Conservation (phyloP, 2,329 filamentous ascomycete species). For the Samsoniella hepiali region DNA sequence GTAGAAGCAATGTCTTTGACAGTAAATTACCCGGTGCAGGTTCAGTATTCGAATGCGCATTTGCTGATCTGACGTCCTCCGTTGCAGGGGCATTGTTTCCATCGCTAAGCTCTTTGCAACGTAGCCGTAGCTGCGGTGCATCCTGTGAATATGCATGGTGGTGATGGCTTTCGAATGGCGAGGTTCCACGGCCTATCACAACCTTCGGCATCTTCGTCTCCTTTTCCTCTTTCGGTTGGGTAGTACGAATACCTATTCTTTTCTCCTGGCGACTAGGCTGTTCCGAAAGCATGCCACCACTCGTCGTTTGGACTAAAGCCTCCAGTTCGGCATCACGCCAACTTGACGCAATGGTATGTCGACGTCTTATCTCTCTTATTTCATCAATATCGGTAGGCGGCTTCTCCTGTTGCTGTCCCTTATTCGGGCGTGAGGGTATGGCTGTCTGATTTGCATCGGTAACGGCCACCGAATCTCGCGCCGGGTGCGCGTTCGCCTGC, state of each 20-base stretch:
- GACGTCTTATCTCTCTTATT: not conserved
- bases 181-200: not conserved
- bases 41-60: not conserved
- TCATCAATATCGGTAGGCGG: not conserved
- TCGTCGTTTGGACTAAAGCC: not conserved
- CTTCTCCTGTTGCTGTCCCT: not conserved
- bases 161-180: not conserved
- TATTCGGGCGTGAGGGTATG: not conserved
- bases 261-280: not conserved
- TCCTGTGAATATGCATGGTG: not conserved
- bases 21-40: not conserved
- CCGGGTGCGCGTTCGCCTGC: not conserved
- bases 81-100: no score
- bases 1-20: not conserved
- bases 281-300: not conserved
- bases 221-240: no score
- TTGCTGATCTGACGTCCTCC: not conserved
- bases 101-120: not conserved
- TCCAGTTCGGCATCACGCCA: not conserved
- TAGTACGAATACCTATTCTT: no score
- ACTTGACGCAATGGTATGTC: constrained; percentile 3
- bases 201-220: not conserved
- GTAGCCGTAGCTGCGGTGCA: not conserved
- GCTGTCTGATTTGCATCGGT: not conserved
- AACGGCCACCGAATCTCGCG: not conserved